Conservation (phyloP, 495 filamentous ascomycete genomes). For the Aspergillus haitiensis region DNA sequence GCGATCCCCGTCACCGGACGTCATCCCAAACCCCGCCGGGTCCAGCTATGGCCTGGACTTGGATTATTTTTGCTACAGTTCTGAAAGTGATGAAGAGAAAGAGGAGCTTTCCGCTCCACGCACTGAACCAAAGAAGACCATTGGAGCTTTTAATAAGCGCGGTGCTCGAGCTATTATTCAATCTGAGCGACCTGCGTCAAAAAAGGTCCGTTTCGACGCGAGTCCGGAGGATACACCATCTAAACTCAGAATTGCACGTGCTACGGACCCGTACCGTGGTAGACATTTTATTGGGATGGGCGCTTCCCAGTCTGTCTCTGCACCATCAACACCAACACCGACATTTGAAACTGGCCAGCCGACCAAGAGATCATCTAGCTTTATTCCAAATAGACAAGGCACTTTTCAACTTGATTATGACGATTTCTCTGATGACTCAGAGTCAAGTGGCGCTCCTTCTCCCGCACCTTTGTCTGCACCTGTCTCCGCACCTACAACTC, state of each 20-base stretch:
- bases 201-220: conserved; percentile 34
- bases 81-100: conserved; percentile 36
- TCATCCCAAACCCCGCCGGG: conserved; percentile 47
- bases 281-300: conserved; percentile 28
- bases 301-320: conserved; percentile 8
- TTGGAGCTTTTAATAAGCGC: conserved; percentile 14
- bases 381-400: conserved; percentile 30
- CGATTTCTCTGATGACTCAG: conserved; percentile 25
- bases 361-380: conserved; percentile 22
- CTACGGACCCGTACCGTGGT: conserved; percentile 30
- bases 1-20: conserved; percentile 41
- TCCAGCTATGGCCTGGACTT: conserved; percentile 47
- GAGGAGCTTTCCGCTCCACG: conserved; percentile 16
- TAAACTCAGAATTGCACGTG: conserved; percentile 24
- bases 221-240: conserved; percentile 35
- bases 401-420: conserved; percentile 33
- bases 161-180: conserved; percentile 22
- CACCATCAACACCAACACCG: conserved; percentile 22
- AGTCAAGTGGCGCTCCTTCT: conserved; percentile 15
- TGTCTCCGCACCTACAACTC: conserved; percentile 13
- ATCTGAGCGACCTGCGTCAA: conserved; percentile 26
- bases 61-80: conserved; percentile 43
- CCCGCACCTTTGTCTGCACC: conserved; percentile 16
- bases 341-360: conserved; percentile 9
- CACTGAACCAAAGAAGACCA: conserved; percentile 13